Conservation (phyloP, 306 rosid genomes). For the Acacia crassicarpa region DNA sequence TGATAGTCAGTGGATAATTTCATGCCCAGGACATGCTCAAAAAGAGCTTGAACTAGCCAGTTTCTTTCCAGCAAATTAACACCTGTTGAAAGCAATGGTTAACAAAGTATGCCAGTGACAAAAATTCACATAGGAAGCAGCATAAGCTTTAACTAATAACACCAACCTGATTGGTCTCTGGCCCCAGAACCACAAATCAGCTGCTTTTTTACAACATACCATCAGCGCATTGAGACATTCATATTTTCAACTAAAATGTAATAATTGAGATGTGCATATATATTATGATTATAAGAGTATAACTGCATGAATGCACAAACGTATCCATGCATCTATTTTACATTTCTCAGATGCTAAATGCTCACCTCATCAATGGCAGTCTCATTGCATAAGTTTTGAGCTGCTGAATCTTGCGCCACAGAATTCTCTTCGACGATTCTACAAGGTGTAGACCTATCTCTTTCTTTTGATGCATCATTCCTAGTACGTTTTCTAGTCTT, state of each 20-base stretch:
- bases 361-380: conserved; percentile 38
- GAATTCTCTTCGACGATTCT: conserved; percentile 38
- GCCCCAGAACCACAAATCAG: conserved; percentile 43
- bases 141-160: conserved; percentile 14
- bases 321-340: not conserved
- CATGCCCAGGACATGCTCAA: conserved; percentile 76
- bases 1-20: conserved; percentile 58
- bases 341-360: conserved; percentile 1
- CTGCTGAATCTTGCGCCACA: conserved; percentile 35
- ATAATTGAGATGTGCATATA: not conserved
- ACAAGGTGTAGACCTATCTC: conserved; percentile 29
- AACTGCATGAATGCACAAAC: conserved; percentile 5
- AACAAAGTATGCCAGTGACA: conserved; percentile 27
- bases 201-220: conserved; percentile 36
- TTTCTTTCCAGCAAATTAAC: conserved; percentile 32
- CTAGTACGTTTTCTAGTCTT: conserved; percentile 54
- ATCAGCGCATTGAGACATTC: conserved; percentile 17
- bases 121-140: conserved; percentile 14
- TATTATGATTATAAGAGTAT: not conserved
- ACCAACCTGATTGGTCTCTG: conserved; percentile 65
- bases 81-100: conserved; percentile 44
- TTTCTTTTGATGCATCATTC: conserved; percentile 39
- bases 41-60: conserved; percentile 65
- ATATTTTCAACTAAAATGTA: conserved; percentile 21
- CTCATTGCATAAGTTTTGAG: conserved; percentile 37